phyloP scores from a whole-genome alignment of 805 yeast genomes.

The Yarrowia deformans region DNA sequence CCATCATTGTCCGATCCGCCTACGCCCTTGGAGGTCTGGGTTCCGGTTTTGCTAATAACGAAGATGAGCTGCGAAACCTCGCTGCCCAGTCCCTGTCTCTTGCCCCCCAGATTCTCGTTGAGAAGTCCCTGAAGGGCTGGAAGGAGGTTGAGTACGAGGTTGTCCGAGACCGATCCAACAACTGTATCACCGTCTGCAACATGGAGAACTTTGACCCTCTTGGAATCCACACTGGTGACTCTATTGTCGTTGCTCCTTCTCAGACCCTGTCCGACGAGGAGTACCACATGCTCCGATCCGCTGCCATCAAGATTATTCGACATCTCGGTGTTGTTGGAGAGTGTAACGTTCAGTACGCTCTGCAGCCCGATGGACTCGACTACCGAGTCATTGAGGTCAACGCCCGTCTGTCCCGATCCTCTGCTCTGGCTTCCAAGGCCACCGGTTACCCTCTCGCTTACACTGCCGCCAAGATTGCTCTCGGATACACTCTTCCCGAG shows the following conservation, averaged over 20 bases:
- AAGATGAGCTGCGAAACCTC: slow-evolving; percentile 81
- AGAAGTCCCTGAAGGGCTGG: slow-evolving; percentile 98
- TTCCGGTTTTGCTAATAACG: slow-evolving; percentile 92
- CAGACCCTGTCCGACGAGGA: slow-evolving; percentile 97
- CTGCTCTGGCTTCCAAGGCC: slow-evolving; percentile 98
- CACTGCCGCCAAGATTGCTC: slow-evolving; percentile 96
- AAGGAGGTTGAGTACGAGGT: slow-evolving; percentile 99
- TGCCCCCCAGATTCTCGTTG: slow-evolving; percentile 95
- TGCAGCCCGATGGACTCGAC: slow-evolving; percentile 94
- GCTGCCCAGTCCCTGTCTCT: slow-evolving; percentile 88
- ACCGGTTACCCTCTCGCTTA: slow-evolving; percentile 98
- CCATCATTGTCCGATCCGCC: slow-evolving; percentile 96
- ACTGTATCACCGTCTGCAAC: slow-evolving; percentile 98
- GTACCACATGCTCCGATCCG: slow-evolving; percentile 95
- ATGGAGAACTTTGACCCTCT: slow-evolving; percentile 99
- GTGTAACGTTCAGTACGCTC: slow-evolving; percentile 96
- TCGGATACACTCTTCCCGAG: slow-evolving; percentile 93
- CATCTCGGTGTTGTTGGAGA: slow-evolving; percentile 99
- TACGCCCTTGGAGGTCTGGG: slow-evolving; percentile 98
- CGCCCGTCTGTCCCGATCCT: slow-evolving; percentile 95
- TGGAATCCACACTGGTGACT: slow-evolving; percentile 98
- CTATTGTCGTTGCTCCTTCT: slow-evolving; percentile 98
- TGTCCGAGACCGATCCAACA: slow-evolving; percentile 93
- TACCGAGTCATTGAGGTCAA: slow-evolving; percentile 97
- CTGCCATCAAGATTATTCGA: slow-evolving; percentile 96